Base-by-base conservation (phyloP, 2,329 filamentous ascomycete species). In the Diaporthe citrichinensis region DNA sequence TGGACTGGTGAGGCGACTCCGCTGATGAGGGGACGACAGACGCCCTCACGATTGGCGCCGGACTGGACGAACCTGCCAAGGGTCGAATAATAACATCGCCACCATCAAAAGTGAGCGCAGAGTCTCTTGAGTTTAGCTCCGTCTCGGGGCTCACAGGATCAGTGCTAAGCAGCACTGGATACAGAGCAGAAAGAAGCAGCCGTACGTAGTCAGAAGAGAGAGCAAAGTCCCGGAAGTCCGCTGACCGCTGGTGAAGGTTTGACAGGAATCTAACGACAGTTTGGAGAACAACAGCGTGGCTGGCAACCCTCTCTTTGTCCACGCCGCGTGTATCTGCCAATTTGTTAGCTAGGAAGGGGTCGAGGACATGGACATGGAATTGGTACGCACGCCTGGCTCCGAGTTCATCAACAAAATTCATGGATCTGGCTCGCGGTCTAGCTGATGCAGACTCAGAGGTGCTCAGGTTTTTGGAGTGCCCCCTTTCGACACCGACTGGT, bases 131-230 rank as follows among this genome's bases (percentile, higher is more conserved):
- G 79, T 95, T 92, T n/a, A 98, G 86, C 83, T 99, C 97, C 0
- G 92, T 94, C 79, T 97, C 94, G 0, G 97, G 92, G 73, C 91
- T 93, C 53, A 98, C 93, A 31, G 92, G 90, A 83, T 98, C 95
- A 17, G 94, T 93, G 79, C 95, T 96, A 36, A 98, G 95, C 68
- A 98, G 90, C 25, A 97, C 91, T 2, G 97, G 96, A 81, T 97
- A 99, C 3, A 98, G 86, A 17, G 95, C 93, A 49, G 92, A 91
- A 0, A 98, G 88, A 5, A 99, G 86, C 62, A 95, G 88, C 76
- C 96, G 92, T 1, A 96, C 87, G 83, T 98, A 98, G 59, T 94
- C 93, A 0, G 96, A 97, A 0, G 89, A 90, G 15, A 93, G 85
- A 0, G 95, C 91, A 83, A 97, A 98, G 59, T 98, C 95, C 74